Base-by-base conservation (phyloP, 2,329 filamentous ascomycete genomes). In the Aspergillus nomiae region DNA sequence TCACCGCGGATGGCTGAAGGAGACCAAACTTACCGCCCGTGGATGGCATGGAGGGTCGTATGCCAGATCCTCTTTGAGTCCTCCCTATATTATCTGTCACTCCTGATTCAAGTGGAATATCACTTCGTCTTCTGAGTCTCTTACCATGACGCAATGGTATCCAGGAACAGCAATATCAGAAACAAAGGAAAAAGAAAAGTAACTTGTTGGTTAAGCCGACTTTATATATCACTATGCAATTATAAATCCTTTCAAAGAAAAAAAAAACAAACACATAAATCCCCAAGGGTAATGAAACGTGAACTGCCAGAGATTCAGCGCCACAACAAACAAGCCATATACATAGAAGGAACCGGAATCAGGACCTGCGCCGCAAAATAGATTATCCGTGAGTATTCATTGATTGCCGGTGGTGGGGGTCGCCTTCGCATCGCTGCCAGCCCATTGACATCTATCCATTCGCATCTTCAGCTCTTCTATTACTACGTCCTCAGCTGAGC, bases 1-100 rank as follows among this genome's bases (percentile, higher is more conserved):
- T 38, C 24, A 10, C 50, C 9, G 43, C 4, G 34, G 21, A 48
- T 8, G n/a, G 16, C 54, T 30, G 34, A 24, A 32, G 28, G 24
- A 41, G 28, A 55, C 12, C 26, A 51, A 41, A 84, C 89, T 77
- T 80, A 93, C 90, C 65, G 94, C 94, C 74, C 90, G 87, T 62
- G 92, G 87, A 81, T 96, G 93, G 74, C 94, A 97, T 28, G 94
- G 90, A 65, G 92, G 92, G 71, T 91, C 87, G 41, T 87, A 86
- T 63, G 86, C 86, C 41, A 96, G 77, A 76, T 94, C 92, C 72
- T 91, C 85, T 70, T 92, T 88, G 16, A 89, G 77, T 63, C 74
- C 71, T 36, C 74, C 74, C 74, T 77, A 63, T n/a, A 58, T 43
- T 3, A 45, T 24, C 57, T 24, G 51, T 70, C 58, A 67, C 36